Base-by-base conservation (phyloP, 2,329 filamentous ascomycete species). In the Fusarium praegraminearum region DNA sequence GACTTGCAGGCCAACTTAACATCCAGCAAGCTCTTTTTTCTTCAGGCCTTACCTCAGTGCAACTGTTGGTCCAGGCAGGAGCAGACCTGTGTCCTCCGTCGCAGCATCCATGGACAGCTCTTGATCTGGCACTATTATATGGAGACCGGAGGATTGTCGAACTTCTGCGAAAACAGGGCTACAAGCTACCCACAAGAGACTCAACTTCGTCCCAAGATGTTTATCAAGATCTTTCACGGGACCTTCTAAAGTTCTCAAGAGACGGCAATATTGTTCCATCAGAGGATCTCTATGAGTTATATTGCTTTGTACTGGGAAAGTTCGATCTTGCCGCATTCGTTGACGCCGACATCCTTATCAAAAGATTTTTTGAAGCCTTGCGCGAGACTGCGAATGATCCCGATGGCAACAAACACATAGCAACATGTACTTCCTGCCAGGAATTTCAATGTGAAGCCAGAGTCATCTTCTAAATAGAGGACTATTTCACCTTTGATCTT, bases 261-360 rank as follows among this genome's bases (percentile, higher is more conserved):
- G 40, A 6, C 20, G 5, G 4, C 5, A 12, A 16, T 6, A 15
- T 15, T 1, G 20, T 41, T 24, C 40, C 40, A 1, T 9, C 20
- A 10, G 24, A 10, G 3, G 13, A 24, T 12, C 22, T 41, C 5
- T 24, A 41, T 8, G 38, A 16, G 4, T 3, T 20, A 0, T 24
- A 24, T 24, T 5, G 20, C 20, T 41, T 24, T 22, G 38, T 10
- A 2, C 8, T 41, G 20, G 8, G 20, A 15, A 24, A 5, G 4
- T 3, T 41, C 20, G 13, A 41, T 12, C 7, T 8, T 7, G 13
- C 7, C 0, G 9, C 20, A 3, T 5, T 6, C 7, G 0, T 16
- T 41, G 40, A 41, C 2, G 40, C 2, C 13, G 7, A 41, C 0
- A 24, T 5, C 7, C 40, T 41, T 3, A 16, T 41, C 3, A 7